These are phyloP conservation scores for Priceomyces haplophilus DNA, from an alignment of 805 yeast species.

Conservation along the genomic window DNA sequence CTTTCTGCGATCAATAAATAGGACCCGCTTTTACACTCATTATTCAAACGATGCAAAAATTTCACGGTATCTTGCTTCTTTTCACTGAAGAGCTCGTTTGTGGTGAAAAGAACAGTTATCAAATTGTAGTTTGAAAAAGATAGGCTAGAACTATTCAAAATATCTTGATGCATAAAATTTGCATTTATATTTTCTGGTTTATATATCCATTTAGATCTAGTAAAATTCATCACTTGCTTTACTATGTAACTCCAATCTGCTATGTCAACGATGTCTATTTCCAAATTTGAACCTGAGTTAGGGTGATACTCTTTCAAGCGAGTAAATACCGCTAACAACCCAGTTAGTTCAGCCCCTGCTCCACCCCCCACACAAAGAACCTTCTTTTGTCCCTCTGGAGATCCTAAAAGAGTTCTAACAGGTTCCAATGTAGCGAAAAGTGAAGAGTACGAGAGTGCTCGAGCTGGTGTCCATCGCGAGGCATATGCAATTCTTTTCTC, in stretches of 20 bases:
- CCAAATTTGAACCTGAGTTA: conserved; percentile 31
- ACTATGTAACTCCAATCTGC: conserved; percentile 72
- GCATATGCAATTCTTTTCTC: conserved; percentile 73
- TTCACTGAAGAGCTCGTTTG: conserved; percentile 79
- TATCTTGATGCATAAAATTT: conserved; percentile 29
- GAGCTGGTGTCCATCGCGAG: conserved; percentile 81
- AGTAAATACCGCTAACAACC: conserved; percentile 56
- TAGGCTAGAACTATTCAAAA: conserved; percentile 17
- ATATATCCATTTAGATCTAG: conserved; percentile 54
- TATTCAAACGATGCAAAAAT: conserved; percentile 52
- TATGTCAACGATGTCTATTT: conserved; percentile 63
- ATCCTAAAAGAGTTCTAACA: conserved; percentile 34
- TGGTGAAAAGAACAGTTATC: conserved; percentile 76
- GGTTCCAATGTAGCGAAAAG: conserved; percentile 54
- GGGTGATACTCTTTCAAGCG: conserved; percentile 35
- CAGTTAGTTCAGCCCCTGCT: conserved; percentile 79
- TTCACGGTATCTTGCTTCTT: conserved; percentile 59
- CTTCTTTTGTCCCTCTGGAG: conserved; percentile 27
- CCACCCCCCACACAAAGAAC: conserved; percentile 83
- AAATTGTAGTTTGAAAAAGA: conserved; percentile 33
- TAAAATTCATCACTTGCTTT: conserved; percentile 38
- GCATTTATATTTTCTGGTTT: conserved; percentile 26
- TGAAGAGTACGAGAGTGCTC: conserved; percentile 72
- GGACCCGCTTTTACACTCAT: conserved; percentile 53
- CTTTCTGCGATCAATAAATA: conserved; percentile 71